Base-by-base conservation (phyloP, 2,329 filamentous ascomycete genomes). In the Claviceps africana region DNA sequence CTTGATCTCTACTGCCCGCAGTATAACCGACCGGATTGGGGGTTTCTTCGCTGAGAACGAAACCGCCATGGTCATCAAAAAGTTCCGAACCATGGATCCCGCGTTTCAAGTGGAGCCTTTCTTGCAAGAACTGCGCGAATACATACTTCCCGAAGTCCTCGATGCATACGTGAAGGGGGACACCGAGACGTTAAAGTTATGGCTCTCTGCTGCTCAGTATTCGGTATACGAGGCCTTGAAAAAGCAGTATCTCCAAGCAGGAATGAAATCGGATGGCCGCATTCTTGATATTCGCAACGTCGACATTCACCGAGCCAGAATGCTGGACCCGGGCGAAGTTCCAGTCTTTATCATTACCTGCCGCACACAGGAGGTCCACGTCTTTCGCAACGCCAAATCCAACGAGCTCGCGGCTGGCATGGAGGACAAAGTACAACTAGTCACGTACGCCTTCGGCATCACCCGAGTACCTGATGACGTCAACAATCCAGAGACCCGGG, bases 41-140 rank as follows among this genome's bases (percentile, higher is more conserved):
- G 89, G 93, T 30, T 98, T 96, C 73, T 98, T 98, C 59, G 93
- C 93, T 56, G 93, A 98, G 69, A 98, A 97, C 67, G 93, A 98
- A 73, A 96, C 89, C 0, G 93, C 93, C 31, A 85, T 85, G 78
- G 93, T 98, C 37, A 95, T 97, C 73, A 97, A 96, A 74, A 95
- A 91, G 69, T 95, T 98, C 76, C 84, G 91, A 47, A 81, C 90
- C 61, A 96, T 97, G 81, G 93, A 98, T 61, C 91, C 93, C 5
- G 79, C 77, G 58, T 98, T 98, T 76, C 88, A 96, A 66, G 79
- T 95, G 60, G 93, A 98, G 69, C 86, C 89, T 0, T 98, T 97
- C 75, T 72, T 97, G 50, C 85, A 87, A 58, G 93, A 98, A 62
- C 86, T 98, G 70, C 86, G 93, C 67, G 91, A 97, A 70, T 98